Base-by-base conservation (phyloP, 345 rosid genomes). In the Hibiscus tridactylites region DNA sequence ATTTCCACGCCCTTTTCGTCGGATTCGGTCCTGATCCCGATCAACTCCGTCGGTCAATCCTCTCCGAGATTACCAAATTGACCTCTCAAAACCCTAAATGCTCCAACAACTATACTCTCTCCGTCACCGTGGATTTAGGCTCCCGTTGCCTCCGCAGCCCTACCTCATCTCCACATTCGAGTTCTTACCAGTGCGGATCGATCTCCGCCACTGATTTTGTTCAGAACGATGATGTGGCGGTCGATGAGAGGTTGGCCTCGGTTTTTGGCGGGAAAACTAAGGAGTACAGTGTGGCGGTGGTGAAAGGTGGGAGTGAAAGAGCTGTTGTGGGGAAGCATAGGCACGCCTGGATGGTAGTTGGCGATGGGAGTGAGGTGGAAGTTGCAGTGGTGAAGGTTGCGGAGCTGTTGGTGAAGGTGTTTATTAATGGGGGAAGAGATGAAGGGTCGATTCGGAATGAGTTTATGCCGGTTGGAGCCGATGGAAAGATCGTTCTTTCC, bases 381-480 rank as follows among this genome's bases (percentile, higher is more conserved):
- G 82, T 61, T 65, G 84, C 82, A 63, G 86, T 61, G n/a, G 82
- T 52, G 62, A 86, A 77, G 78, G 81, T 86, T 24, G 90, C 90
- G 0, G 97, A 90, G 85, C 78, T 87, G 57, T 87, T 95, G 28
- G 88, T 85, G 12, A 81, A 70, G 81, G 83, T 86, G 83, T 92
- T 92, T 84, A 83, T 81, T n/a, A 87, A 92, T 68, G 98, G 98
- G 59, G 98, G 94, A 37, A 84, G 82, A 73, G 92, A 90, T 24
- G 88, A 90, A 53, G 97, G 86, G 1, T 80, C 82, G 54, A 85
- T 95, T 74, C 89, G 77, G 54, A 89, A 83, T 54, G 99, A 89
- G 86, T 90, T 88, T 78, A 92, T 92, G 97, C 99, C 99, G 6
- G 96, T 90, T 13, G 98, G 97, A 72, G 81, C 99, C 35, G 97